These are phyloP conservation scores for Physaria fendleri DNA, from an alignment of 345 rosid species.

Conservation along the genomic window DNA sequence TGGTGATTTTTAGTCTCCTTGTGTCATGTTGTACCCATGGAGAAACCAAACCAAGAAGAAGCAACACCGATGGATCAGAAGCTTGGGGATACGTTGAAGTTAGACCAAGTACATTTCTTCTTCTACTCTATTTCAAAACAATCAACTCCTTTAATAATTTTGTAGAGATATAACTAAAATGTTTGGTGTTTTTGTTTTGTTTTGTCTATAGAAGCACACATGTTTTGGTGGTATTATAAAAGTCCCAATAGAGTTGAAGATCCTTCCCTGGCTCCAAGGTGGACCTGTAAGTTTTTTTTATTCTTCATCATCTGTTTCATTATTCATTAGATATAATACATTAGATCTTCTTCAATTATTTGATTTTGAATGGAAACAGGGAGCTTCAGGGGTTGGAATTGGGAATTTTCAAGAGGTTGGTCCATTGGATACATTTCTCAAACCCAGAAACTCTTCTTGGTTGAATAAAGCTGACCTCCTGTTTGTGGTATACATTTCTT, in stretches of 20 bases:
- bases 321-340: too few species aligned
- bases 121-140: background rate
- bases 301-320: background rate
- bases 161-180: too few species aligned
- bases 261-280: slow-evolving; percentile 85
- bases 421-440: slow-evolving; percentile 48
- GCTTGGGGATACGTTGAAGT: slow-evolving; percentile 92
- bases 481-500: slow-evolving; percentile 44
- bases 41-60: slow-evolving; percentile 22
- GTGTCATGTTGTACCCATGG: slow-evolving; percentile 31
- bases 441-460: slow-evolving; percentile 79
- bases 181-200: slow-evolving; percentile 22
- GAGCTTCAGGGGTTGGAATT: slow-evolving; percentile 73
- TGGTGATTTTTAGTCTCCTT: too few species aligned
- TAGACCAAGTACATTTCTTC: slow-evolving; percentile 63
- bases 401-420: slow-evolving; percentile 79
- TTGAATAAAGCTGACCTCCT: slow-evolving; percentile 66
- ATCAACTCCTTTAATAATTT: too few species aligned
- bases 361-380: slow-evolving; percentile 35
- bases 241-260: slow-evolving; percentile 78
- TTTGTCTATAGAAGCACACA: slow-evolving; percentile 83
- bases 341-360: too few species aligned
- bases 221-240: slow-evolving; percentile 95
- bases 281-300: slow-evolving; percentile 73
- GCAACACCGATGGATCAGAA: slow-evolving; percentile 48